Evolutionary conservation across 768 basidiomycete species (phyloP).

Genomic region (Russula griseocarnosa): DNA sequence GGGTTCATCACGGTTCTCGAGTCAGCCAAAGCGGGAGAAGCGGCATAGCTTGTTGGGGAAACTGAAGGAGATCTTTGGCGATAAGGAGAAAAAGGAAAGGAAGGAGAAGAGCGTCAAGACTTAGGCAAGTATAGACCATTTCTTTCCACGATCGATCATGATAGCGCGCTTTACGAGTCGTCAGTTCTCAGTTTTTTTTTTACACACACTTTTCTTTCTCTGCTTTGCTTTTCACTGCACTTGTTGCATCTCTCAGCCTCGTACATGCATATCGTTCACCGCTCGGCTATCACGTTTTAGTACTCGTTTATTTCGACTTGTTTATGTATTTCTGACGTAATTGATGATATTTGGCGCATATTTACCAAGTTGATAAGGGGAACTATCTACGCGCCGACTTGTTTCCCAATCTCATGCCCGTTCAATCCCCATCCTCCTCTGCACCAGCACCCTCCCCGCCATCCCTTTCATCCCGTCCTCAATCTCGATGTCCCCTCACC

Average conservation of each 20-base stretch:
- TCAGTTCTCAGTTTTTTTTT: neutral
- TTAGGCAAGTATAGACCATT: constrained; percentile 11
- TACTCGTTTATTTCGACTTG: neutral
- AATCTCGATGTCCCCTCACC: neutral
- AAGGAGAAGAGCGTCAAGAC: constrained; percentile 23
- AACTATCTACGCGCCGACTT: neutral
- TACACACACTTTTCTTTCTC: neutral
- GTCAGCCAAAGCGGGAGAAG: constrained; percentile 26
- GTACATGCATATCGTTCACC: constrained; percentile 2
- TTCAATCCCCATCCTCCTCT: neutral
- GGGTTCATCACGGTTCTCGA: constrained; percentile 23
- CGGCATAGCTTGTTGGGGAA: constrained; percentile 26
- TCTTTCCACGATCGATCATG: constrained; percentile 10
- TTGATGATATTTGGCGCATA: neutral
- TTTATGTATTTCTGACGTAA: constrained; percentile 9
- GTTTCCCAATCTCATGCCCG: neutral
- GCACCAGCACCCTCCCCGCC: neutral
- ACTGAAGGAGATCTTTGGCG: constrained; percentile 28
- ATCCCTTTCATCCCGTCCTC: neutral
- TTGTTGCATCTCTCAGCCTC: neutral
- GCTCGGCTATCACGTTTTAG: neutral
- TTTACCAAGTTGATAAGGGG: neutral
- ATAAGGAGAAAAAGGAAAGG: constrained; percentile 23
- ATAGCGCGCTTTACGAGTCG: neutral
- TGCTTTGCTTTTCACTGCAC: neutral